Base-by-base conservation (phyloP, 768 basidiomycete species). In the Suillus occidentalis region DNA sequence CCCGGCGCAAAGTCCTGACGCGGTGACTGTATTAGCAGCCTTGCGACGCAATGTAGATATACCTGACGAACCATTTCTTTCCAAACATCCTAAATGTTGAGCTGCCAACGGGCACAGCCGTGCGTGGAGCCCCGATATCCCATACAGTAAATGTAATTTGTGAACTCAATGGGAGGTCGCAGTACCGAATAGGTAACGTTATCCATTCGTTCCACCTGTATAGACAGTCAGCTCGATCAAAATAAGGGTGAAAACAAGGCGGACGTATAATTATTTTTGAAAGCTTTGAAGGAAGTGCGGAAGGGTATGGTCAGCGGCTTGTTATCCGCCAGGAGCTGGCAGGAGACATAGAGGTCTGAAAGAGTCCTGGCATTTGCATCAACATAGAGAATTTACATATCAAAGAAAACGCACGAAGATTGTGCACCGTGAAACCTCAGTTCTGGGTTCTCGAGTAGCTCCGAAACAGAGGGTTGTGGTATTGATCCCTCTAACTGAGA, bases 171-270 rank as follows among this genome's bases (percentile, higher is more conserved):
- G 95, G 94, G n/a, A 99, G 81, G 73, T 97, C 95, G 66, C 95
- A 94, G 69, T 97, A 97, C 36, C 89, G 88, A 72, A 97, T 92
- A 0, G 97, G 97, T 13, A 99, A 79, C 0, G 91, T 89, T 47
- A 99, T 88, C 87, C 90, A 92, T 81, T 99, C 95, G 73, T 98
- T 98, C 97, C 97, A 99, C 36, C 91, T 94, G 68, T 25, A 65
- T 49, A 64, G 25, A 57, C 8, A 49, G 20, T 34, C 62, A 65
- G 16, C 28, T 61, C 42, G 36, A 16, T 45, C 45, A 37, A 39
- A 31, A 22, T 42, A n/a, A 12, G 14, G 31, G 47, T 58, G 42
- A 42, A 36, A 45, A 28, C 47, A 60, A 36, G 31, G 3, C 88
- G 65, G 67, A 94, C 93, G 82, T 88, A 71, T 94, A 92, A 47